These are phyloP conservation scores for Neofusicoccum sp. DNA, from an alignment of 2,329 filamentous ascomycete species.

Conservation along the genomic window DNA sequence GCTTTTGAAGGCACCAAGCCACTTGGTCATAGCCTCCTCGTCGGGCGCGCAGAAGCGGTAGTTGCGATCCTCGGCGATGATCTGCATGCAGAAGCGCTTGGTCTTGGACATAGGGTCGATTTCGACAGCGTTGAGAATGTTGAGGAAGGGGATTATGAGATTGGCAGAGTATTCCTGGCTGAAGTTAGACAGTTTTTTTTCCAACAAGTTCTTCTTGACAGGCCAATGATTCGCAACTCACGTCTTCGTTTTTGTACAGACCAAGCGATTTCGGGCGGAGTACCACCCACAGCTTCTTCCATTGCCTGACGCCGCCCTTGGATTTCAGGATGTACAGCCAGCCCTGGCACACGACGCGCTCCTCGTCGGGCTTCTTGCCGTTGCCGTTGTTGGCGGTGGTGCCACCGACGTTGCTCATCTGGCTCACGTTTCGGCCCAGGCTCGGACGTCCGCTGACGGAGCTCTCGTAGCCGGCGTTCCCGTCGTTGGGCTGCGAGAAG, in stretches of 20 bases:
- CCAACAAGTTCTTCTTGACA: too few species aligned
- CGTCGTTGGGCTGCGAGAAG: constrained; percentile 24
- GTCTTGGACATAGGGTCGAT: constrained; percentile 83
- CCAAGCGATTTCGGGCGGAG: constrained; percentile 80
- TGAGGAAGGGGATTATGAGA: constrained; percentile 74
- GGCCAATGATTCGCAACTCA: constrained; percentile 3
- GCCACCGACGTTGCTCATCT: constrained; percentile 54
- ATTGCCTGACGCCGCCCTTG: constrained; percentile 80
- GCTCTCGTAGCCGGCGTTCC: constrained; percentile 22
- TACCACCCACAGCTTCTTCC: constrained; percentile 94
- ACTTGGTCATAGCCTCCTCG: constrained; percentile 79
- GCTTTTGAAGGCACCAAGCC: constrained; percentile 89
- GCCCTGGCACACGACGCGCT: constrained; percentile 91
- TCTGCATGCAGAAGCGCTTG: constrained; percentile 83
- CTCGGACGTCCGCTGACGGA: constrained; percentile 28
- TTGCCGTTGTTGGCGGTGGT: constrained; percentile 25
- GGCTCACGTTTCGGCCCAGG: constrained; percentile 56
- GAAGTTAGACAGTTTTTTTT: neutral
- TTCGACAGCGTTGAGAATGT: constrained; percentile 86
- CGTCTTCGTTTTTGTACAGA: constrained; percentile 85
- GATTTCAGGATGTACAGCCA: constrained; percentile 82
- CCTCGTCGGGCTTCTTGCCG: constrained; percentile 56
- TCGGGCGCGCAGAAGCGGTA: constrained; percentile 59
- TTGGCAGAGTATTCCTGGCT: constrained; percentile 77
- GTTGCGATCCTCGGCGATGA: constrained; percentile 84